Evolutionary conservation across 176 grass and related monocot genomes (phyloP).

Genomic region (Lolium multiflorum): DNA sequence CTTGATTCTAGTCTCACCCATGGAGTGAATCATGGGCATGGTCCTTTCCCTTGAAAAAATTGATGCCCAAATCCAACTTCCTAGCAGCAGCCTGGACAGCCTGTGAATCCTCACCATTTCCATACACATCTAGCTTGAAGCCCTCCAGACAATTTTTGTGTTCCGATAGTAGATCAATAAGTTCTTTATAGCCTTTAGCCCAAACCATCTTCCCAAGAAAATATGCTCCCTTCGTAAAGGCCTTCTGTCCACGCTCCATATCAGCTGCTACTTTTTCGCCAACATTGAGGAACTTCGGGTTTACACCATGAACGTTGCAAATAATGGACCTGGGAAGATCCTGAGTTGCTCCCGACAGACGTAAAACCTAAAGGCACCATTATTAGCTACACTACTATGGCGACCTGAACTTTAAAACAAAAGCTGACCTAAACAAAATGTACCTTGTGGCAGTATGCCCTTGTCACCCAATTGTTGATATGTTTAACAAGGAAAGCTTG

Average conservation of each 20-base stretch:
- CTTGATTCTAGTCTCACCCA: conserved; percentile 67
- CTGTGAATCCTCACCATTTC: conserved; percentile 81
- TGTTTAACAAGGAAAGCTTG: conserved; percentile 95
- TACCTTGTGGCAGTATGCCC: conserved; percentile 95
- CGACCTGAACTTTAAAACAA: neutral
- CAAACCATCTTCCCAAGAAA: conserved; percentile 98
- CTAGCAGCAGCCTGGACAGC: conserved; percentile 67
- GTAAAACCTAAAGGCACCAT: conserved; percentile 71
- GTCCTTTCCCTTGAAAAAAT: conserved; percentile 83
- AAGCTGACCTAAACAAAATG: conserved; percentile 32
- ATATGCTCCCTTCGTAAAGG: conserved; percentile 82
- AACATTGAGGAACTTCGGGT: conserved; percentile 81
- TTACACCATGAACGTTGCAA: conserved; percentile 95
- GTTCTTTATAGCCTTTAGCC: conserved; percentile 92
- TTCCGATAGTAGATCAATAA: conserved; percentile 82
- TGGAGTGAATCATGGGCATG: conserved; percentile 88
- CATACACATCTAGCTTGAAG: conserved; percentile 79
- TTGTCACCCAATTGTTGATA: conserved; percentile 95
- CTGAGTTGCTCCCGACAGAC: conserved; percentile 90
- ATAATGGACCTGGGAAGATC: conserved; percentile 84
- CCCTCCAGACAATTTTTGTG: conserved; percentile 65
- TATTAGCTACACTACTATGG: conserved; percentile 46
- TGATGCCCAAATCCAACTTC: conserved; percentile 77
- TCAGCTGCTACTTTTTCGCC: conserved; percentile 76
- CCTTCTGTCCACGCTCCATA: conserved; percentile 55